Evolutionary conservation across 495 filamentous ascomycete species (phyloP), one percentile per base, ranked within the genome.

Genomic region (Hypoxylon cercidicola): DNA sequence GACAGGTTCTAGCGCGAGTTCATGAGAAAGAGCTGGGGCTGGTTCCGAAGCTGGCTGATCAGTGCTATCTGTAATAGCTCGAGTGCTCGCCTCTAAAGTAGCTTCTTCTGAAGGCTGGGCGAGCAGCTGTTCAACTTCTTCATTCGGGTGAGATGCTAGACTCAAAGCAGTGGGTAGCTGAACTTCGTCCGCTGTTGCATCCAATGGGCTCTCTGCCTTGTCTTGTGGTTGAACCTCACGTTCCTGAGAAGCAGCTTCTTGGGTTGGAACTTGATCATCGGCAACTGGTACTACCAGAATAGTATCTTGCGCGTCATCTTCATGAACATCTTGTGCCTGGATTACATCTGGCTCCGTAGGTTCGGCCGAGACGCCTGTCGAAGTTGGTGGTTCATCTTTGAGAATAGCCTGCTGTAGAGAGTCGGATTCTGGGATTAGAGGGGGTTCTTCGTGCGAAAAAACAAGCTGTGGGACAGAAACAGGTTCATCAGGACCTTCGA

Each of bases 281-380:
- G 23, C 12, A 12, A 28, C 32, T n/a, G 50, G 25, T 21, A 23
- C 7, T 37, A 10, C 30, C 12, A 11, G n/a, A 51, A 12, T 30
- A 35, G 28, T 3, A 21, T 34, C 47, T 9, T 1, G 23, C 12
- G 9, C 28, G 30, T 43, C 43, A 10, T 49, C 65, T 20, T 61
- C 19, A n/a, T 51, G 48, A 15, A 57, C 52, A 12, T 43, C 51
- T 18, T 68, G 41, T 9, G 51, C 53, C 19, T 53, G 11, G 9
- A 15, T 25, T 6, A 13, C 12, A 23, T 55, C 54, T 21, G 51
- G 28, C n/a, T 52, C 25, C 1, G 20, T 12, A 11, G 39, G 9
- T 9, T 32, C 30, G 10, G 1, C 30, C 30, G 8, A 13, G 18
- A 15, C 21, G 11, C 45, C 25, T 15, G 47, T 28, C 3, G 55